Percentiles rank a stretch among this genome's conserved stretches.
These are phyloP conservation scores for Wickerhamomyces canadensis DNA, from an alignment of 805 yeast genomes.

Conservation along the genomic window DNA sequence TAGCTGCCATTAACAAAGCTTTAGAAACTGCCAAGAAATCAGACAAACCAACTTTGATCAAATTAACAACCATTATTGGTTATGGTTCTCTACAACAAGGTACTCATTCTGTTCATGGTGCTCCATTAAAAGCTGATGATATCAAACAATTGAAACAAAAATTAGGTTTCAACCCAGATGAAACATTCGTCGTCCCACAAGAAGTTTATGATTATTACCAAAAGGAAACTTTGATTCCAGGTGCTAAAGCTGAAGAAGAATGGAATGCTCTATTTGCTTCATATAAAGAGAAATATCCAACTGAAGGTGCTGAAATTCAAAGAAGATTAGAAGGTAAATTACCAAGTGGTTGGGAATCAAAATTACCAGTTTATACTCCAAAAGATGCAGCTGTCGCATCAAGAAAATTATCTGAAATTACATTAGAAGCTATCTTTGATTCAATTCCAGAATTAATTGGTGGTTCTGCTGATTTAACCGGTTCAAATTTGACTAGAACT, in stretches of 20 bases:
- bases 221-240: constrained; percentile 47
- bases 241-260: constrained; percentile 62
- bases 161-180: constrained; percentile 85
- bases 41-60: constrained; percentile 86
- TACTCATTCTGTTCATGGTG: constrained; percentile 90
- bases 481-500: constrained; percentile 93
- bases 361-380: constrained; percentile 75
- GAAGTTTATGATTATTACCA: constrained; percentile 74
- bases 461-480: constrained; percentile 98
- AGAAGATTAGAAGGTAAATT: constrained; percentile 76
- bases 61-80: constrained; percentile 89
- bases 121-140: constrained; percentile 93
- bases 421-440: constrained; percentile 54
- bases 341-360: constrained; percentile 76
- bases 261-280: constrained; percentile 65
- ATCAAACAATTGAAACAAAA: constrained; percentile 76
- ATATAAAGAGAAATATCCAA: constrained; percentile 69
- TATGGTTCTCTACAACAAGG: constrained; percentile 84
- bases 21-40: constrained; percentile 75
- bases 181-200: constrained; percentile 71
- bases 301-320: constrained; percentile 67
- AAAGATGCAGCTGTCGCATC: constrained; percentile 82
- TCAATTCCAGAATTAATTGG: constrained; percentile 85
- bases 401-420: constrained; percentile 87
- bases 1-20: constrained; percentile 65